phyloP scores from a whole-genome alignment of 768 basidiomycete genomes.

The Phlegmacium glaucopus region DNA sequence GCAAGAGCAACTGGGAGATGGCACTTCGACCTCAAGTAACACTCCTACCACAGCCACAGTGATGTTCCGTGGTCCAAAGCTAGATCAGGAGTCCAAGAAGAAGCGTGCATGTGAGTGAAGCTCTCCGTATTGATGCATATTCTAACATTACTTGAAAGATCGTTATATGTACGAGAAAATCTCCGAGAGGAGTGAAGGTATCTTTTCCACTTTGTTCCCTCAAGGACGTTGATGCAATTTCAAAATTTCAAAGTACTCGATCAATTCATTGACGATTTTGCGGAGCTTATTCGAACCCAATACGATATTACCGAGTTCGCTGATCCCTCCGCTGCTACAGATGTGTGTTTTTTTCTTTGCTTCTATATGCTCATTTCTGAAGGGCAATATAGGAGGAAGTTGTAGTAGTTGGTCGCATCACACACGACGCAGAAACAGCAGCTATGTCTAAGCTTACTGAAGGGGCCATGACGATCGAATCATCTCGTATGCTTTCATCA shows the following conservation, averaged over 20 bases:
- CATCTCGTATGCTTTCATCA: constrained; percentile 70
- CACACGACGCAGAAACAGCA: constrained; percentile 59
- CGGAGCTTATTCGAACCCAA: constrained; percentile 63
- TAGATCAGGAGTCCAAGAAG: constrained; percentile 33
- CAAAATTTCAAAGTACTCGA: constrained; percentile 61
- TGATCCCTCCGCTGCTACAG: constrained; percentile 55
- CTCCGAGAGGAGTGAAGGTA: constrained; percentile 80
- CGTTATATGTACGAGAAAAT: constrained; percentile 96
- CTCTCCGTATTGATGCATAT: not conserved
- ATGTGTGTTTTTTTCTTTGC: constrained; percentile 28
- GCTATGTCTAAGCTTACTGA: constrained; percentile 68
- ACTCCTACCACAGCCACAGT: constrained; percentile 20
- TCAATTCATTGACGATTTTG: constrained; percentile 83
- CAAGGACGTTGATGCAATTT: not conserved
- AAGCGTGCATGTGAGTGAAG: constrained; percentile 54
- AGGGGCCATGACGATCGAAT: constrained; percentile 72
- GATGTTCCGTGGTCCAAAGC: constrained; percentile 37
- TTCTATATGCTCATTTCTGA: constrained; percentile 3
- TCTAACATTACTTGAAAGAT: constrained; percentile 37
- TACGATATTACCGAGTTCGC: constrained; percentile 73
- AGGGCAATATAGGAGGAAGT: constrained; percentile 49
- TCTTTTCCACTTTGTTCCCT: constrained; percentile 7
- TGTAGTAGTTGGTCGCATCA: constrained; percentile 70
- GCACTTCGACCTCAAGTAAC: constrained; percentile 21
- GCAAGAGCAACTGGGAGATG: constrained; percentile 29